Conservation (phyloP, 495 filamentous ascomycete species). For the Hyaloscypha finlandica region DNA sequence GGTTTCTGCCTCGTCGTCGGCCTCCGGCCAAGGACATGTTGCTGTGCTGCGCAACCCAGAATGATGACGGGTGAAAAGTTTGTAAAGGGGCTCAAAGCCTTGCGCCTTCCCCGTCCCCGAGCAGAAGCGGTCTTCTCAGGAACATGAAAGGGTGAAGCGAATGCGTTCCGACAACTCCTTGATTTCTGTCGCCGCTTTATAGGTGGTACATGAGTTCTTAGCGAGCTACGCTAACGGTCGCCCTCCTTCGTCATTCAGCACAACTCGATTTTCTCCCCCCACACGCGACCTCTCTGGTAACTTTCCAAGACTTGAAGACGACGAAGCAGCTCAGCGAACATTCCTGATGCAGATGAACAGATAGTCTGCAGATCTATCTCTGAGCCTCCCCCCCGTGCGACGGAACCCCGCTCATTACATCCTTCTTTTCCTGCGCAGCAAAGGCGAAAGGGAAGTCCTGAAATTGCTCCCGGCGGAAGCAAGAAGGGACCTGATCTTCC, state of each 20-base stretch:
- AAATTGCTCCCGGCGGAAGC: conserved; percentile 7
- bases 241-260: conserved; percentile 1
- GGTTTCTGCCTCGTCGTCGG: background rate
- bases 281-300: conserved; percentile 24
- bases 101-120: background rate
- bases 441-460: conserved; percentile 4
- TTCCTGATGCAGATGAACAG: conserved; percentile 21
- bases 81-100: conserved; percentile 2
- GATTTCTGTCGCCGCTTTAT: background rate
- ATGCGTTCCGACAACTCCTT: background rate
- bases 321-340: conserved; percentile 7
- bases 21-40: background rate
- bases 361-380: conserved; percentile 17
- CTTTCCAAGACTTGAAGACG: conserved; percentile 1
- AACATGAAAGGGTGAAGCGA: background rate
- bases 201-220: background rate
- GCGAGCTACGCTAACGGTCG: background rate
- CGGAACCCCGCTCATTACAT: conserved; percentile 27
- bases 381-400: conserved; percentile 6
- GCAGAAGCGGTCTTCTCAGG: background rate
- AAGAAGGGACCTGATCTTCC: conserved; percentile 22
- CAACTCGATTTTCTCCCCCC: conserved; percentile 1
- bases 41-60: background rate
- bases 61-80: conserved; percentile 15
- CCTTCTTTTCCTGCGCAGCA: conserved; percentile 8